Conservation (phyloP, 768 basidiomycete genomes). For the Coprinellus micaceus region DNA sequence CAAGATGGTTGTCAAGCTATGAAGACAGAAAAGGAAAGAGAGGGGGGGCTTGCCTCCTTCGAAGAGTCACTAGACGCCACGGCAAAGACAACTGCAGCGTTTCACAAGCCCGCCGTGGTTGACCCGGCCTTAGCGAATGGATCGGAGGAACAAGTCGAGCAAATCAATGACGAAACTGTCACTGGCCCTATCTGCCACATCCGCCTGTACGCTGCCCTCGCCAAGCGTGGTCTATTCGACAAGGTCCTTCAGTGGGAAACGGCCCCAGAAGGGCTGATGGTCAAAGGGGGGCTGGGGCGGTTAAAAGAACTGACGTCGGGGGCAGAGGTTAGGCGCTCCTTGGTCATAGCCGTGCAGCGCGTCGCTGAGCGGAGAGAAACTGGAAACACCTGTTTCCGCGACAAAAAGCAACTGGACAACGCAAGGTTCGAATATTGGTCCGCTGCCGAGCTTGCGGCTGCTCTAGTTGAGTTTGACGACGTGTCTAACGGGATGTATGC, state of each 20-base stretch:
- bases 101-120: slow-evolving; percentile 17
- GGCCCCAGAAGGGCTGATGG: slow-evolving; percentile 18
- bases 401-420: slow-evolving; percentile 13
- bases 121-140: slow-evolving; percentile 9
- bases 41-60: neutral
- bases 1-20: slow-evolving; percentile 18
- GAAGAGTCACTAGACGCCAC: neutral
- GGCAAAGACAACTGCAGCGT: slow-evolving; percentile 13
- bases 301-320: neutral
- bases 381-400: slow-evolving; percentile 2
- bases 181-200: slow-evolving; percentile 25
- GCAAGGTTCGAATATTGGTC: slow-evolving; percentile 23
- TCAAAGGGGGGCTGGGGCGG: neutral
- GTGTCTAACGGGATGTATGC: slow-evolving; percentile 23
- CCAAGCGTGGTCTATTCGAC: slow-evolving; percentile 23
- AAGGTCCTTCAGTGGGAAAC: slow-evolving; percentile 16
- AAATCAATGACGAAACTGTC: slow-evolving; percentile 20
- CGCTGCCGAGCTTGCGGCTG: slow-evolving; percentile 32
- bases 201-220: slow-evolving; percentile 26
- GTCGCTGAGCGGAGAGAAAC: neutral
- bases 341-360: neutral
- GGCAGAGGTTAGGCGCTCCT: neutral
- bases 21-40: slow-evolving; percentile 5
- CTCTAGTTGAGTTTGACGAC: slow-evolving; percentile 27
- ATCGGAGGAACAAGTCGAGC: slow-evolving; percentile 15